Percentiles rank a stretch among this genome's conserved stretches.
These are phyloP conservation scores for Globisporangium rhizosaccharum DNA, from an alignment of 352 stramenopile species.

Conservation along the genomic window DNA sequence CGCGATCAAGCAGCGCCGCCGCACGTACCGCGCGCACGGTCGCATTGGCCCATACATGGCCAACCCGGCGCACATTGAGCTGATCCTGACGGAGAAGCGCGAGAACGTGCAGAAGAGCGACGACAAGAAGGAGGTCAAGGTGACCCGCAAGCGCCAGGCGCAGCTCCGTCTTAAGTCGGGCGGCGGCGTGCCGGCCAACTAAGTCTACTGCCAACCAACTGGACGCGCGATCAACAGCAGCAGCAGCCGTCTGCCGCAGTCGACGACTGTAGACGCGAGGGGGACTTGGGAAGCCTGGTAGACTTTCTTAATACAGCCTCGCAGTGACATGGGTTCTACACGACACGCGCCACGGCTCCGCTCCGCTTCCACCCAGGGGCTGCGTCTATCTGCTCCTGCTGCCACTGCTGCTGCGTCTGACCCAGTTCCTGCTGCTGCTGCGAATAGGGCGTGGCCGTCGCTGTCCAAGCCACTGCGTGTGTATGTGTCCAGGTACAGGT, in stretches of 20 bases:
- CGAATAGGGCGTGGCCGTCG: not conserved
- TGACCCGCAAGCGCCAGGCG: slow-evolving; percentile 86
- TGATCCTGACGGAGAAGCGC: slow-evolving; percentile 96
- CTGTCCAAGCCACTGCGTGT: not conserved
- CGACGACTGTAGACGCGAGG: slow-evolving; percentile 41
- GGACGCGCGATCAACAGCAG: not conserved
- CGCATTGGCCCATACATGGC: slow-evolving; percentile 98
- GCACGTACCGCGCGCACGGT: slow-evolving; percentile 98
- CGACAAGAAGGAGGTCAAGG: slow-evolving; percentile 78
- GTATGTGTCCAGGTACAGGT: not conserved
- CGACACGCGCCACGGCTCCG: slow-evolving; percentile 6
- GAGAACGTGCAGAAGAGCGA: slow-evolving; percentile 92
- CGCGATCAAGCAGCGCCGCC: slow-evolving; percentile 96
- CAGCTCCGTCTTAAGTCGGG: slow-evolving; percentile 88
- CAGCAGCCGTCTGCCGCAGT: slow-evolving; percentile 13
- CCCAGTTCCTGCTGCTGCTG: not conserved
- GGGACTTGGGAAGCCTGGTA: slow-evolving; percentile 35
- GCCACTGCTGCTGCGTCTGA: not conserved
- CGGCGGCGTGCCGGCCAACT: slow-evolving; percentile 79
- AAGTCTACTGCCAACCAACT: slow-evolving; percentile 28
- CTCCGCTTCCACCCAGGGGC: no score
- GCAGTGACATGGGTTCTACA: slow-evolving; percentile 72
- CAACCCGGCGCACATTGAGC: slow-evolving; percentile 98
- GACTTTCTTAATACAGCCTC: slow-evolving; percentile 79
- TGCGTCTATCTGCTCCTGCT: not conserved